Evolutionary conservation across 139 green algal genomes (phyloP), one percentile per base, ranked within the genome.

Genomic region (Chlamydomonas applanata): DNA sequence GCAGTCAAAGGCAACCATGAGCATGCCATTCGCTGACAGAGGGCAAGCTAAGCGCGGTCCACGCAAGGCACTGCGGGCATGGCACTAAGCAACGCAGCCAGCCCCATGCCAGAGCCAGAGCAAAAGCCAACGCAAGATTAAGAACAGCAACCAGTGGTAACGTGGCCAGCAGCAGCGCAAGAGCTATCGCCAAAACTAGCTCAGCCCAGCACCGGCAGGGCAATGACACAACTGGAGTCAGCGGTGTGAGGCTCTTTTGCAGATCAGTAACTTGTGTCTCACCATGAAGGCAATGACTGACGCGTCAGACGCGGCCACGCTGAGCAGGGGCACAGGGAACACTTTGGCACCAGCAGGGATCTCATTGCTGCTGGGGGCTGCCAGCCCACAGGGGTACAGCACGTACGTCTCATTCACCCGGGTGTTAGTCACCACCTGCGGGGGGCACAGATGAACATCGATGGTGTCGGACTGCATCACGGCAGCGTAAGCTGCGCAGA

Each of bases 341-440:
- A 72, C 20, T 40, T 83, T 83, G 69, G 82, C 73, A 40, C 30
- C 54, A 0, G 36, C 65, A 25, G 88, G 82, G 59, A 91, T 65
- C 20, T 59, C 19, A 19, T 76, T 35, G 7, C 27, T 13, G 33
- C 59, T 45, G 9, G 88, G 85, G 1, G 24, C 44, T 0, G 57
- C 35, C 3, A 85, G 82, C 7, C 91, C 91, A 68, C 91, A 96
- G 69, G 92, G 88, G 82, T 89, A 91, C 30, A 96, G 87, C 32
- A 96, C 71, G 69, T 96, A 96, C 9, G 87, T 87, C 82, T 96
- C 83, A n/a, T 84, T 78, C 1, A 67, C 72, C 3, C 75, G 59
- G 0, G 49, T 66, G 56, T 90, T 90, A 4, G 49, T 82, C 24
- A 96, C 83, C 2, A 96, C 78, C 85, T 95, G 72, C 73, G 46